Percentiles rank a stretch among this genome's conserved stretches.
Conservation (phyloP, 768 basidiomycete species). For the Hygrophorus pudorinus region DNA sequence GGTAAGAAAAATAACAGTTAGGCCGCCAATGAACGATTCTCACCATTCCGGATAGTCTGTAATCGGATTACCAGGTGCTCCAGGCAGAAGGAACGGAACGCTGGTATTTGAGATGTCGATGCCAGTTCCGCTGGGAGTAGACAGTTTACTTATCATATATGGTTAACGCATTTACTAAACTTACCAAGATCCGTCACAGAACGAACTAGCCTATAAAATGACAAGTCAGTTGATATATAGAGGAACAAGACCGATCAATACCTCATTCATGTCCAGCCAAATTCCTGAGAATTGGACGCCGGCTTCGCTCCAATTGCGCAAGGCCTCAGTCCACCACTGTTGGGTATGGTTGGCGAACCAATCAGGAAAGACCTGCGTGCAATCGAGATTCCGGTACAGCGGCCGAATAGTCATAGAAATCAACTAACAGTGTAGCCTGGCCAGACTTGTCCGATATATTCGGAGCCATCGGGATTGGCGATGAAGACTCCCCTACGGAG, state of each 20-base stretch:
- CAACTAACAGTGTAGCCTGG: conserved; percentile 55
- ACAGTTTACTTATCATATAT: conserved; percentile 3
- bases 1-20: too few species aligned
- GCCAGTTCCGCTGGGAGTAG: conserved; percentile 38
- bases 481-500: conserved; percentile 52
- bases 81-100: conserved; percentile 47
- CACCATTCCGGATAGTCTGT: conserved; percentile 65
- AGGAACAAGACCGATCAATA: too few species aligned
- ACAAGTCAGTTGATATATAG: too few species aligned
- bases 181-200: conserved; percentile 53
- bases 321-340: conserved; percentile 51
- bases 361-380: conserved; percentile 44
- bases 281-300: conserved; percentile 56
- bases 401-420: background rate
- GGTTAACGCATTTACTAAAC: conserved; percentile 4
- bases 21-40: conserved; percentile 6
- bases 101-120: conserved; percentile 46
- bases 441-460: conserved; percentile 72
- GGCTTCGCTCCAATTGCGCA: conserved; percentile 40
- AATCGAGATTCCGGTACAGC: background rate
- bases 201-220: conserved; percentile 29
- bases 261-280: conserved; percentile 67
- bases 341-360: conserved; percentile 47
- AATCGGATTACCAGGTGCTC: conserved; percentile 41
- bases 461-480: conserved; percentile 63